Evolutionary conservation across 345 rosid species (phyloP).

Genomic region (Salix viminalis): DNA sequence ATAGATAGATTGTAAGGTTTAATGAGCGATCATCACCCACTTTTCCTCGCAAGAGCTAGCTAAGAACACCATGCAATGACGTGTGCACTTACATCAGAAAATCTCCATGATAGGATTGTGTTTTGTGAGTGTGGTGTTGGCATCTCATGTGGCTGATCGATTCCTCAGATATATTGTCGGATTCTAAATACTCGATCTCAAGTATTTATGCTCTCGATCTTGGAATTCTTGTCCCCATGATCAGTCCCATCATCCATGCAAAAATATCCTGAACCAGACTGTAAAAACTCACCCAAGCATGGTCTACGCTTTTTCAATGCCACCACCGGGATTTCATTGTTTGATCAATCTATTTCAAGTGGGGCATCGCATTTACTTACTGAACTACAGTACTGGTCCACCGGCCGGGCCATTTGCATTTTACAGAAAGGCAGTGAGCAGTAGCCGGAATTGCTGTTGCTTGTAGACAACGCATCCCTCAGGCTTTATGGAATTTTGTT

Average conservation of each 20-base stretch:
- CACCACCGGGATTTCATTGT: too few relatives aligned
- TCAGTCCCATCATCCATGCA: constrained; percentile 16
- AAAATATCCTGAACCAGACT: constrained; percentile 2
- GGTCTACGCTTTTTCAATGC: not conserved
- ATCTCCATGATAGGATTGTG: constrained; percentile 22
- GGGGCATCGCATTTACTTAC: constrained; percentile 3
- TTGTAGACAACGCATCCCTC: constrained; percentile 36
- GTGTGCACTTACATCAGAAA: constrained; percentile 3
- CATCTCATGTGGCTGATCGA: constrained; percentile 8
- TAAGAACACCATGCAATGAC: not conserved
- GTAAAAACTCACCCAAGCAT: not conserved
- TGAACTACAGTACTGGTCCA: constrained; percentile 11
- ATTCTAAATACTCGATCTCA: not conserved
- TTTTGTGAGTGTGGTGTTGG: constrained; percentile 8
- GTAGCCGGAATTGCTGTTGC: constrained; percentile 32
- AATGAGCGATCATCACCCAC: not conserved
- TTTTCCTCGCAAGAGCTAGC: not conserved
- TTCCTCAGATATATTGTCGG: not conserved
- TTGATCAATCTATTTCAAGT: constrained; percentile 5
- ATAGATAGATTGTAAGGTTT: not conserved
- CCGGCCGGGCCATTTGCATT: constrained; percentile 14
- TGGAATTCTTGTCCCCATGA: constrained; percentile 8
- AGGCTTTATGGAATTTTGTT: not conserved
- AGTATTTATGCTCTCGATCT: not conserved
- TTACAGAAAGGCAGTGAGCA: not conserved